These are phyloP conservation scores for Mrakia hoshinonis DNA, from an alignment of 768 basidiomycete species.

Conservation along the genomic window DNA sequence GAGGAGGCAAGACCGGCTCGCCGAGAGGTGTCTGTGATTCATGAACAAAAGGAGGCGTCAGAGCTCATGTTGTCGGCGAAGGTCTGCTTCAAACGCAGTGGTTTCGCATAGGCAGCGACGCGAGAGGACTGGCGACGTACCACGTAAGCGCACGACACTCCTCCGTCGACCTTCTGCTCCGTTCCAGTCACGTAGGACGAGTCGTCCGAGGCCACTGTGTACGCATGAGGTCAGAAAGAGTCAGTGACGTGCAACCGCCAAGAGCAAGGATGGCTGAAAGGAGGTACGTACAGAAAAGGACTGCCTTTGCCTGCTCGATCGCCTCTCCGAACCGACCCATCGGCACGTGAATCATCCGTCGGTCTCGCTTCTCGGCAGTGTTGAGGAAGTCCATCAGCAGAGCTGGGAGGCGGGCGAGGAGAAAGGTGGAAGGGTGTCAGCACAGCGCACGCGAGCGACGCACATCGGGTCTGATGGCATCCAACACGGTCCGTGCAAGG, in stretches of 20 bases:
- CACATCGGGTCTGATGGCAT: not conserved
- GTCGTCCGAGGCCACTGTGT: constrained; percentile 78
- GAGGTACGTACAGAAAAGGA: constrained; percentile 70
- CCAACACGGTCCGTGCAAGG: too few relatives aligned
- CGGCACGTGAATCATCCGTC: constrained; percentile 68
- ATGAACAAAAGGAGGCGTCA: not conserved
- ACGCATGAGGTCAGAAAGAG: constrained; percentile 14
- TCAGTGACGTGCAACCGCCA: not conserved
- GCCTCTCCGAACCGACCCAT: constrained; percentile 98
- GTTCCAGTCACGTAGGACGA: constrained; percentile 93
- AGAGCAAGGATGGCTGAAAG: not conserved
- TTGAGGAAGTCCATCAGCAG: constrained; percentile 97
- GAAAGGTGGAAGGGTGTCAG: not conserved
- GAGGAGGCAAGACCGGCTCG: constrained; percentile 62
- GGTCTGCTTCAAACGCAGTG: not conserved
- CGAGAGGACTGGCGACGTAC: constrained; percentile 33
- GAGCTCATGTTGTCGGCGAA: not conserved
- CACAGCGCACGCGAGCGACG: not conserved
- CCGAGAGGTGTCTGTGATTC: constrained; percentile 56
- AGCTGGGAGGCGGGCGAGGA: constrained; percentile 45
- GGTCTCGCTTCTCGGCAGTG: constrained; percentile 86
- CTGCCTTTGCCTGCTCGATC: constrained; percentile 84
- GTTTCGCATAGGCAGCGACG: not conserved
- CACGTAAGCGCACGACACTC: constrained; percentile 83
- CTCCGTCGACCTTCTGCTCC: constrained; percentile 94